Evolutionary conservation across 495 filamentous ascomycete species (phyloP).

Genomic region (Hypoxylon fragiforme): DNA sequence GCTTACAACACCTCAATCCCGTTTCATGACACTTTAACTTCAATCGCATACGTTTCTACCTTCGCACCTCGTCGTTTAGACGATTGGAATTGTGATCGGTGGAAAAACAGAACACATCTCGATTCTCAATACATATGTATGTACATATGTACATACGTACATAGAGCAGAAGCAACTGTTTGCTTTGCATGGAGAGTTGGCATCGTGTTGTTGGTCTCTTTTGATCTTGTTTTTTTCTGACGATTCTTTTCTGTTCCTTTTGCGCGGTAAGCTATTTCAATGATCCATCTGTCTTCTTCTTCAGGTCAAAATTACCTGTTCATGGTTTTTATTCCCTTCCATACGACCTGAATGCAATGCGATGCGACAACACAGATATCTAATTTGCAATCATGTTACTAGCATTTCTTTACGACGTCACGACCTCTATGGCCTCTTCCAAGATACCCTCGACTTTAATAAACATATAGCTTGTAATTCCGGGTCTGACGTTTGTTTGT

Average conservation of each 20-base stretch:
- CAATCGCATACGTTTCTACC: neutral
- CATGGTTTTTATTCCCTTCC: neutral
- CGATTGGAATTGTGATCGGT: slow-evolving; percentile 10
- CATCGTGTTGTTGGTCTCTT: slow-evolving; percentile 18
- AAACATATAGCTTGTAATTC: slow-evolving; percentile 19
- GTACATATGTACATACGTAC: neutral
- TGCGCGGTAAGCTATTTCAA: slow-evolving; percentile 24
- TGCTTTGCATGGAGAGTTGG: slow-evolving; percentile 20
- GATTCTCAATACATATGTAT: no score
- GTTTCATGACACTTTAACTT: neutral
- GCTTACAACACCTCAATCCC: no score
- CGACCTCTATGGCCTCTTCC: slow-evolving; percentile 43
- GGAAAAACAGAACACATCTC: neutral
- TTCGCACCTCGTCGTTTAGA: slow-evolving; percentile 5
- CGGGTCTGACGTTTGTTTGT: slow-evolving; percentile 30
- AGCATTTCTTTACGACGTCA: slow-evolving; percentile 32
- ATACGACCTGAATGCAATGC: neutral
- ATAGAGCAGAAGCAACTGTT: slow-evolving; percentile 7
- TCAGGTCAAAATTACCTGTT: neutral
- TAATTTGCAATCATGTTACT: slow-evolving; percentile 6
- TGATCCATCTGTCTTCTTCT: slow-evolving; percentile 13
- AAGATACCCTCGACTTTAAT: slow-evolving; percentile 39
- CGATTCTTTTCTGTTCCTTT: slow-evolving; percentile 7
- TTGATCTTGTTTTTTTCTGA: slow-evolving; percentile 4
- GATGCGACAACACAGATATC: slow-evolving; percentile 7